Evolutionary conservation across 106 monocot genomes (phyloP).

Genomic region (Cymbidium sinense): DNA sequence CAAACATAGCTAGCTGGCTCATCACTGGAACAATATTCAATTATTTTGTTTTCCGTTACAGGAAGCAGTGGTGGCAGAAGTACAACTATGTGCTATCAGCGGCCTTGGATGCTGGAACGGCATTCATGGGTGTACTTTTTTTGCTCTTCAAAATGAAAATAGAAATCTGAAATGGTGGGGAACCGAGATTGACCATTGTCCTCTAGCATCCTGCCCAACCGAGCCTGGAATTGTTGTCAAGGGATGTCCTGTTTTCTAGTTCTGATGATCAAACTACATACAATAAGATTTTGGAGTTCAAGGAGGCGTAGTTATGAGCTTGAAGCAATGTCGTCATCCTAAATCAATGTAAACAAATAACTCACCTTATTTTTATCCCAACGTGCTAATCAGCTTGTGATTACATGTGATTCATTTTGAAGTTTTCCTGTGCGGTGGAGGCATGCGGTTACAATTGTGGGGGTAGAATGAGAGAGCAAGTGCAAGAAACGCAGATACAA

Average conservation of each 20-base stretch:
- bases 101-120: slow-evolving; percentile 80
- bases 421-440: background rate
- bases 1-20: slow-evolving; percentile 94
- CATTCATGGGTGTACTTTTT: slow-evolving; percentile 88
- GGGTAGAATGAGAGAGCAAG: too few species aligned
- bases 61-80: slow-evolving; percentile 78
- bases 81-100: slow-evolving; percentile 87
- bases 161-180: slow-evolving; percentile 77
- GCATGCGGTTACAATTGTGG: too few species aligned
- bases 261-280: background rate
- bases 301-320: background rate
- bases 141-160: slow-evolving; percentile 49
- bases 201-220: slow-evolving; percentile 76
- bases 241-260: slow-evolving; percentile 62
- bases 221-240: slow-evolving; percentile 54
- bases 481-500: too few species aligned
- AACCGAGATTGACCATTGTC: slow-evolving; percentile 78
- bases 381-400: background rate
- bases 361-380: background rate
- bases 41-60: slow-evolving; percentile 70
- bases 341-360: background rate
- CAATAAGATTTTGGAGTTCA: too few species aligned
- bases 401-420: background rate
- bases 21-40: slow-evolving; percentile 73
- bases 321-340: background rate